phyloP scores from a whole-genome alignment of 1,284 basidiomycete species.

The Apiotrichum mycotoxinovorans region DNA sequence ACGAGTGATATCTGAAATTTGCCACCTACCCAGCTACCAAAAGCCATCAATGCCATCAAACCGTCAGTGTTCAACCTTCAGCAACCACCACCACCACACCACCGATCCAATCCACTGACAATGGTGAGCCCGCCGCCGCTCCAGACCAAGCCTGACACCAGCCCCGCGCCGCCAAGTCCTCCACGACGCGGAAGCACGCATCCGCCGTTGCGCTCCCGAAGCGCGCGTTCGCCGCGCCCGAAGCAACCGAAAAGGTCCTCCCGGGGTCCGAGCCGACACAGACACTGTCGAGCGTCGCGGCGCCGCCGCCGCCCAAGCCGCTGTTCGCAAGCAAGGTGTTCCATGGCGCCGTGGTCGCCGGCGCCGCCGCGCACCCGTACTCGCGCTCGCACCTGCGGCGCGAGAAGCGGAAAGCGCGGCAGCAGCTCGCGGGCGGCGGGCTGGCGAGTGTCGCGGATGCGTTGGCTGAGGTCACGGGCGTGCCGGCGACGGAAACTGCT shows the following conservation, averaged over 20 bases:
- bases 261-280: slow-evolving; percentile 17
- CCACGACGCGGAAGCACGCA: slow-evolving; percentile 20
- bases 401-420: slow-evolving; percentile 42
- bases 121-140: slow-evolving; percentile 6
- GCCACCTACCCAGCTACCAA: background rate
- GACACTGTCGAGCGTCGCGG: slow-evolving; percentile 6
- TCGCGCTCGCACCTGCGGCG: slow-evolving; percentile 45
- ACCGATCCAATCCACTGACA: background rate
- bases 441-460: slow-evolving; percentile 34
- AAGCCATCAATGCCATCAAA: too few species aligned
- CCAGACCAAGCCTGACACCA: slow-evolving; percentile 9
- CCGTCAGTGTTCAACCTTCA: too few species aligned
- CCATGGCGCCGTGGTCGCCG: slow-evolving; percentile 13
- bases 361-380: slow-evolving; percentile 35
- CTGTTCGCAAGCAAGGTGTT: slow-evolving; percentile 9
- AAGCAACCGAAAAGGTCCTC: slow-evolving; percentile 15
- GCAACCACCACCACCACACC: background rate
- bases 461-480: slow-evolving; percentile 23
- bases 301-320: slow-evolving; percentile 1
- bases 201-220: slow-evolving; percentile 28
- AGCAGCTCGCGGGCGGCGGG: slow-evolving; percentile 32
- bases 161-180: slow-evolving; percentile 29
- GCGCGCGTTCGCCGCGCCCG: slow-evolving; percentile 20
- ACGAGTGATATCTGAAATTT: background rate
- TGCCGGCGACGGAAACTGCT: background rate